These are phyloP conservation scores for Sphagnum fallax DNA, from an alignment of 228 moss, liverwort and hornwort species.

Conservation along the genomic window DNA sequence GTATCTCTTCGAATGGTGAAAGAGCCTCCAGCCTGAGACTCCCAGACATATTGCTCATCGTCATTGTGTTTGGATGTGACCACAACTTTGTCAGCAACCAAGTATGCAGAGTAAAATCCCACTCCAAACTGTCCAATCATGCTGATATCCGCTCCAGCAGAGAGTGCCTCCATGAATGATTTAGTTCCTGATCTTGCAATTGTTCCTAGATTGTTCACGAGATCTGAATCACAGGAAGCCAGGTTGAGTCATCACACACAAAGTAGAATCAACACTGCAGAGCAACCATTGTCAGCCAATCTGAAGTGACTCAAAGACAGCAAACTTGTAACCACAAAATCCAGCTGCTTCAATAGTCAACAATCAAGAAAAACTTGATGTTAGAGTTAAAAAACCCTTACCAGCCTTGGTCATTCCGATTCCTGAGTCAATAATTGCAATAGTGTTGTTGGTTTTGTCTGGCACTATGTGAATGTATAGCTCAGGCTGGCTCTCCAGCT, in stretches of 20 bases:
- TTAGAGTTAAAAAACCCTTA: constrained; percentile 1
- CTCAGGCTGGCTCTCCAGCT: constrained; percentile 38
- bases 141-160: constrained; percentile 81
- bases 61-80: constrained; percentile 79
- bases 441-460: constrained; percentile 25
- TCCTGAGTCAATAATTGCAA: constrained; percentile 39
- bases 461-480: constrained; percentile 27
- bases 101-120: constrained; percentile 77
- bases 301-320: no score
- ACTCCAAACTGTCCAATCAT: constrained; percentile 96
- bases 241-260: no score
- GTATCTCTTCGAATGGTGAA: constrained; percentile 70
- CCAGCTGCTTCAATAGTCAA: background rate
- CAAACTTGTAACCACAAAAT: no score
- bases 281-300: no score
- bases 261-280: no score
- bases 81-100: constrained; percentile 78
- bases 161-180: constrained; percentile 84
- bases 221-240: constrained; percentile 10
- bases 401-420: constrained; percentile 50
- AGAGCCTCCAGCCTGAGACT: constrained; percentile 84
- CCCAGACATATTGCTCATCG: constrained; percentile 89
- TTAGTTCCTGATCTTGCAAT: constrained; percentile 84
- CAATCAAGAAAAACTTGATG: background rate
- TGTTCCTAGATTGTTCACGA: constrained; percentile 84